These are phyloP conservation scores for Mortierella sp. DNA, from an alignment of 371 early-diverging fungal genomes.

Conservation along the genomic window DNA sequence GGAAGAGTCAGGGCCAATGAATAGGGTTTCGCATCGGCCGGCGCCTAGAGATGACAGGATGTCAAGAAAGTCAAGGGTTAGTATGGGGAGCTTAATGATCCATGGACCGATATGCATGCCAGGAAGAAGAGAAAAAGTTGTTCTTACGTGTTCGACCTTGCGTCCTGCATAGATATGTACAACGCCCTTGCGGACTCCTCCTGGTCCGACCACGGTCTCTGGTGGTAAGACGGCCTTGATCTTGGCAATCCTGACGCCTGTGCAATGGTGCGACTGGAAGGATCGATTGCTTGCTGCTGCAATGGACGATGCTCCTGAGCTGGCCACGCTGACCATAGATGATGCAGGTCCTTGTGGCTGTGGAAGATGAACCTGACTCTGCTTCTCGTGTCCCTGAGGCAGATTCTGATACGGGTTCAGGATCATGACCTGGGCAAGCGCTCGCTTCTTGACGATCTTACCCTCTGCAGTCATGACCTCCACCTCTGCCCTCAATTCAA, in stretches of 20 bases:
- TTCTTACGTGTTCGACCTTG: conserved; percentile 48
- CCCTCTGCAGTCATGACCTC: conserved; percentile 50
- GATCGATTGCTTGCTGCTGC: conserved; percentile 8
- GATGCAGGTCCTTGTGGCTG: not conserved
- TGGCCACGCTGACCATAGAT: conserved; percentile 1
- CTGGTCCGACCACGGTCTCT: conserved; percentile 35
- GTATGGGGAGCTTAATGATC: not conserved
- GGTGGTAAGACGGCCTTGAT: conserved; percentile 48
- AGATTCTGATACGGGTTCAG: conserved; percentile 34
- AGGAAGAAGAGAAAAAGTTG: too few species aligned
- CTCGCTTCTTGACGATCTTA: conserved; percentile 35
- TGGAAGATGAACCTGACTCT: not conserved
- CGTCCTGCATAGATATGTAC: conserved; percentile 51
- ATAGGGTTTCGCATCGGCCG: conserved; percentile 43
- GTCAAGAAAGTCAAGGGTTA: not conserved
- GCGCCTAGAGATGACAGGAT: conserved; percentile 25
- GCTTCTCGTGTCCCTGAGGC: not conserved
- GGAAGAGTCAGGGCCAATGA: conserved; percentile 41
- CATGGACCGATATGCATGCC: too few species aligned
- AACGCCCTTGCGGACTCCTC: conserved; percentile 43
- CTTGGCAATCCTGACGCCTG: conserved; percentile 46
- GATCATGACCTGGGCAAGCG: conserved; percentile 44
- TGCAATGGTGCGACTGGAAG: conserved; percentile 31
- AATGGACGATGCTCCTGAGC: not conserved
- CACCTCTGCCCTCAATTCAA: conserved; percentile 45